Evolutionary conservation across 352 stramenopile species (phyloP).

Genomic region (Phytophthora pseudosyringae): DNA sequence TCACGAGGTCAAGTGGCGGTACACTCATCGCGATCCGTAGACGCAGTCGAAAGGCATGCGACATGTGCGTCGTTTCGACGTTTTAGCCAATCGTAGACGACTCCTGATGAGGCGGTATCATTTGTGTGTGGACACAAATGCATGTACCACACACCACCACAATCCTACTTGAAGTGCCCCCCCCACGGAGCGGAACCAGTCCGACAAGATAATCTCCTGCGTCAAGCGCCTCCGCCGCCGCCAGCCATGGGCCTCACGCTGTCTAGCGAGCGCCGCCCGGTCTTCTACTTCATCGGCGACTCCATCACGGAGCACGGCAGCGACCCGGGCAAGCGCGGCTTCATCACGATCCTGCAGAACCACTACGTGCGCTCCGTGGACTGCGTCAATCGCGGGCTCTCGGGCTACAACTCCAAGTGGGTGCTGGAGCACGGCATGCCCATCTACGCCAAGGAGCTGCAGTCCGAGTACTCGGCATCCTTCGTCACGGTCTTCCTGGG

Average conservation of each 20-base stretch:
- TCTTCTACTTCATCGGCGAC: conserved; percentile 63
- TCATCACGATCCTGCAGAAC: conserved; percentile 49
- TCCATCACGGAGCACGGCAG: conserved; percentile 66
- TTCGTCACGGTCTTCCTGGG: conserved; percentile 65
- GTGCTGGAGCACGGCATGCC: conserved; percentile 43
- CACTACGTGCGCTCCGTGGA: conserved; percentile 62
- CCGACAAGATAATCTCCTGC: neutral
- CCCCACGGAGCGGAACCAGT: neutral
- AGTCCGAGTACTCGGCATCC: conserved; percentile 34
- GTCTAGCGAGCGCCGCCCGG: conserved; percentile 39
- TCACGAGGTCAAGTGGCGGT: conserved; percentile 5
- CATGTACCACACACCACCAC: conserved; percentile 1
- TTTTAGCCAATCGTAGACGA: conserved; percentile 10
- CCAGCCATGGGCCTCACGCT: conserved; percentile 26
- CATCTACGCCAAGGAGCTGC: conserved; percentile 42
- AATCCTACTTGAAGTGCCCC: conserved; percentile 31
- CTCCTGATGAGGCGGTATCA: neutral
- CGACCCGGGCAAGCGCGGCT: conserved; percentile 46
- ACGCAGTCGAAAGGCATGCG: conserved; percentile 8
- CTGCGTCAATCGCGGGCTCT: conserved; percentile 59
- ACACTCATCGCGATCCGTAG: conserved; percentile 24
- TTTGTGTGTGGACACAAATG: neutral
- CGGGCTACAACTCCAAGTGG: conserved; percentile 69
- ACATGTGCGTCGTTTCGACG: conserved; percentile 25
- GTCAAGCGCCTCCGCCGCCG: too few species aligned